Evolutionary conservation across 768 basidiomycete genomes (phyloP), one percentile per base, ranked within the genome.

Genomic region (Dioszegia hungarica): DNA sequence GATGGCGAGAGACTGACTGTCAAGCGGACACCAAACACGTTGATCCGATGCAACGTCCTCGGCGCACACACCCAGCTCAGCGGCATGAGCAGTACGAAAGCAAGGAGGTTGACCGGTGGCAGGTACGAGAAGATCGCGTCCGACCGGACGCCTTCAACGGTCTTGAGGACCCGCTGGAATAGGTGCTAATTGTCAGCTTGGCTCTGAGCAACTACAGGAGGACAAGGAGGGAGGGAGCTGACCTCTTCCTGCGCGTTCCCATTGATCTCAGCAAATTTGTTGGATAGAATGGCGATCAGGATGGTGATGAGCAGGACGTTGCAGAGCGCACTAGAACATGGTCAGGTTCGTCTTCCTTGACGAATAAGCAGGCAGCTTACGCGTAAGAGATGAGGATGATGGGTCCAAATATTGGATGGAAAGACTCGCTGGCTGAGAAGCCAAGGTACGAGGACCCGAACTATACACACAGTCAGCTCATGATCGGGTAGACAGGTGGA

Each of bases 41-140:
- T 94, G 33, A 82, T 78, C 1, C 85, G 81, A 67, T 95, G 92
- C n/a, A 94, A 77, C 10, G 83, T 80, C 34, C 89, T 82, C 2
- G 90, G 89, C 2, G 85, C 81, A 15, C 90, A 76, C 37, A 89
- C 67, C 75, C 82, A 92, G 62, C 85, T 86, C 24, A 86, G 80
- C 12, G 91, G 89, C 71, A 88, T 86, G 46, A 94, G 81, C 56
- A 94, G 79, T 27, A 84, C 55, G 72, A 91, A 85, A 1, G 92
- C 92, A 15, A 70, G 14, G 24, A 78, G 59, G 56, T 75, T 75
- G 60, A 77, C 44, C 6, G 91, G 91, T 1, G 89, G 89, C 63
- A 91, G 88, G 67, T 95, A 94, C 44, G 87, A 90, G 78, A 93
- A 90, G 17, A 95, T 79, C 0, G 88, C 88, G 71, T 93, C 90